Percentiles rank a stretch among this genome's conserved stretches.
Evolutionary conservation across 305 asterid genomes (phyloP).

Genomic region (Coffea humblotiana): DNA sequence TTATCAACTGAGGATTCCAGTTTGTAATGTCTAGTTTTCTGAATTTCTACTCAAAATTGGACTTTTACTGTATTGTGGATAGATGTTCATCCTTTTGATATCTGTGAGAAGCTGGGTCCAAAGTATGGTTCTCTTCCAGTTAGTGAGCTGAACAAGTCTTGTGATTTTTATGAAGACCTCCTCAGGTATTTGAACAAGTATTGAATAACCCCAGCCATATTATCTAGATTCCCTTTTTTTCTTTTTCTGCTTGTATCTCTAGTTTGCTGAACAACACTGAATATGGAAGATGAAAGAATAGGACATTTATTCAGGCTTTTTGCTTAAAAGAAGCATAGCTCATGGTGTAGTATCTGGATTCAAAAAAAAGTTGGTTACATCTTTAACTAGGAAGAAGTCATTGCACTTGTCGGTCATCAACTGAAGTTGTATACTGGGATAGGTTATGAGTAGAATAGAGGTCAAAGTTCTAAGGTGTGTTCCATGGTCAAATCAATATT

Average conservation of each 20-base stretch:
- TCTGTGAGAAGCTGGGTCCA: conserved; percentile 85
- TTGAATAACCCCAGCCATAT: not conserved
- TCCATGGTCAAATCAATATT: not conserved
- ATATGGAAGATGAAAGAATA: too few relatives aligned
- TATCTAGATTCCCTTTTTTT: not conserved
- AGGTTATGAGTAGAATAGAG: not conserved
- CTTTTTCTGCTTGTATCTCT: not conserved
- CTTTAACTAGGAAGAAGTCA: not conserved
- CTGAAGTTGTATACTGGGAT: not conserved
- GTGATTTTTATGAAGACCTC: conserved; percentile 78
- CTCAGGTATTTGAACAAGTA: conserved; percentile 59
- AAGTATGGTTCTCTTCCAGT: conserved; percentile 78
- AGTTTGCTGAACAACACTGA: not conserved
- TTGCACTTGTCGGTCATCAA: not conserved
- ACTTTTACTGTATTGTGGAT: conserved; percentile 29
- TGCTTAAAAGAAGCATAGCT: not conserved
- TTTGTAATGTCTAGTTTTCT: conserved; percentile 11
- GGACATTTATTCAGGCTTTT: not conserved
- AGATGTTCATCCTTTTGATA: conserved; percentile 94
- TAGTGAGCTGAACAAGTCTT: conserved; percentile 62
- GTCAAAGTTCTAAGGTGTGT: not conserved
- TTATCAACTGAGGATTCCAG: conserved; percentile 15
- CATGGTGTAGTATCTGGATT: not conserved
- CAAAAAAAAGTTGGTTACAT: not conserved
- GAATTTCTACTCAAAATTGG: conserved; percentile 12